phyloP scores from a whole-genome alignment of 345 rosid genomes.

The Jatropha curcas region DNA sequence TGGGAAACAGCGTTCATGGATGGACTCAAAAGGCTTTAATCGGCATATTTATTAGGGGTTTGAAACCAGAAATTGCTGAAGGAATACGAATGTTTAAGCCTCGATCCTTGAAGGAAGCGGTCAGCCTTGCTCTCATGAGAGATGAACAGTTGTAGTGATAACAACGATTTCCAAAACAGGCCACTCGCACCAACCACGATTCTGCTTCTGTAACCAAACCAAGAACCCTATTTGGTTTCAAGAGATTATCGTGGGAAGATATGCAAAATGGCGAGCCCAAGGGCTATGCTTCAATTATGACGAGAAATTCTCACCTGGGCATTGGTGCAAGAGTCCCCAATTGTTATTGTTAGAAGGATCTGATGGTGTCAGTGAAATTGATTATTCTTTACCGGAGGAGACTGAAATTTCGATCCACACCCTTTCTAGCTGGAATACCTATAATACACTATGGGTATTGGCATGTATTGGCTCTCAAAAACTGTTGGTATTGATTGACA shows the following conservation, averaged over 20 bases:
- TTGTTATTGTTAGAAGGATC: background rate
- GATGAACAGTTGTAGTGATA: background rate
- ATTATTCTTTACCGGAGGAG: background rate
- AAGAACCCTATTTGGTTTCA: background rate
- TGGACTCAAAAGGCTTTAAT: too few relatives aligned
- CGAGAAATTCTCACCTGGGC: background rate
- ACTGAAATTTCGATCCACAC: background rate
- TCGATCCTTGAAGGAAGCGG: background rate
- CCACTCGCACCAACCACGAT: background rate
- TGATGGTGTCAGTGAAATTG: background rate
- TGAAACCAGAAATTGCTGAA: background rate
- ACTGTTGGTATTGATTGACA: background rate
- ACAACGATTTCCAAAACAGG: background rate
- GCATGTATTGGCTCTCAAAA: background rate
- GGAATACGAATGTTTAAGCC: background rate
- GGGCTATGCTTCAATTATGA: conserved; percentile 4
- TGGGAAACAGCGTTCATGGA: too few relatives aligned
- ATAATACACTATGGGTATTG: background rate
- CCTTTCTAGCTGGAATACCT: background rate
- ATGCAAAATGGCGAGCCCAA: background rate
- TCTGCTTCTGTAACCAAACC: background rate
- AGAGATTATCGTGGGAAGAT: background rate
- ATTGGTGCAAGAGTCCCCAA: background rate
- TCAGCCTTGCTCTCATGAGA: background rate
- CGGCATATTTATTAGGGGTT: conserved; percentile 6